These are phyloP conservation scores for Nephelium lappaceum DNA, from an alignment of 345 rosid species.

Conservation along the genomic window DNA sequence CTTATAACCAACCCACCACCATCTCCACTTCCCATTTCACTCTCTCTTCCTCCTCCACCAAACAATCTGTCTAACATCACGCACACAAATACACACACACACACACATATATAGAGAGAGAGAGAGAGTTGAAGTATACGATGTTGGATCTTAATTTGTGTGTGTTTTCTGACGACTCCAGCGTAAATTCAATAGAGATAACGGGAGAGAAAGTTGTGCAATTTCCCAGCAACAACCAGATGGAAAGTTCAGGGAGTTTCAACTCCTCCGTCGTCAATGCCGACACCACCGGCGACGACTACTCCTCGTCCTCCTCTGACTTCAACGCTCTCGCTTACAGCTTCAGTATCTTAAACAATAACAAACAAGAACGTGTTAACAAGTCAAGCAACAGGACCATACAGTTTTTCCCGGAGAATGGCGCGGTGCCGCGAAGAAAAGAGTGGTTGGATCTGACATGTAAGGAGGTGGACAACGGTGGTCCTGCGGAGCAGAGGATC, in stretches of 20 bases:
- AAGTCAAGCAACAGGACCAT: slow-evolving; percentile 32
- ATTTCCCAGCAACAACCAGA: slow-evolving; percentile 15
- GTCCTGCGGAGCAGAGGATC: slow-evolving; percentile 26
- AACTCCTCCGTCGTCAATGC: slow-evolving; percentile 40
- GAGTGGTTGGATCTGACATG: slow-evolving; percentile 43
- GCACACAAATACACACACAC: too few relatives aligned
- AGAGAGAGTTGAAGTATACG: too few relatives aligned
- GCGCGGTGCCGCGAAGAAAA: slow-evolving; percentile 9
- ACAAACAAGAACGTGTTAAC: not conserved
- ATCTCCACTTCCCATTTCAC: not conserved
- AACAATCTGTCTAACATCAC: too few relatives aligned
- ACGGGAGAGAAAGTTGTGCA: slow-evolving; percentile 23
- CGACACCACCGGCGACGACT: slow-evolving; percentile 32
- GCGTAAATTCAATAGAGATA: slow-evolving; percentile 12
- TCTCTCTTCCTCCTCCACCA: not conserved
- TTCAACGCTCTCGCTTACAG: slow-evolving; percentile 22
- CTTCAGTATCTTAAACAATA: slow-evolving; percentile 36
- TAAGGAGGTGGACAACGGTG: slow-evolving; percentile 20
- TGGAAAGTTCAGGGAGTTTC: slow-evolving; percentile 45
- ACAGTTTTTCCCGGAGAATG: slow-evolving; percentile 44
- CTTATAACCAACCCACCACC: not conserved
- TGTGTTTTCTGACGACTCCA: slow-evolving; percentile 16
- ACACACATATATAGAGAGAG: too few relatives aligned
- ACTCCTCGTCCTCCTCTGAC: slow-evolving; percentile 33
- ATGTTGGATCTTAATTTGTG: slow-evolving; percentile 63